Evolutionary conservation across 176 grass and related monocot species (phyloP).

Genomic region (Pontederia paniculata): DNA sequence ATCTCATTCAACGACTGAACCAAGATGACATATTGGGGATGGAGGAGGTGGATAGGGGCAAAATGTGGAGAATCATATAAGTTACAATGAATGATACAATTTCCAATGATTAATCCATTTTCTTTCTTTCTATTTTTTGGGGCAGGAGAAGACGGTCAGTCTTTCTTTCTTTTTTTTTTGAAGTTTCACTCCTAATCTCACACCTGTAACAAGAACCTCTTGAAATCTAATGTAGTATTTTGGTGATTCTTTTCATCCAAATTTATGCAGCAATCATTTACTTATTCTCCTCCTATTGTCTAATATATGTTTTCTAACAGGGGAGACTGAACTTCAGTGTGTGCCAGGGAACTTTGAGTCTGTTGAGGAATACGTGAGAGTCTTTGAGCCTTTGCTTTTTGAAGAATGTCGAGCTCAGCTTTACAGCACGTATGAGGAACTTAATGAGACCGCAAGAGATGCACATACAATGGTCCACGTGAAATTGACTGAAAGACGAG

Average conservation of each 20-base stretch:
- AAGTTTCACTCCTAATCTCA: no score
- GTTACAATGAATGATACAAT: no score
- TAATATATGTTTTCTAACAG: constrained; percentile 38
- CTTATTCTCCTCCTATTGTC: background rate
- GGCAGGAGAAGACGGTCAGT: no score
- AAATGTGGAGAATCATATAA: no score
- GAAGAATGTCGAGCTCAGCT: constrained; percentile 98
- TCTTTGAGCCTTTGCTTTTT: constrained; percentile 98
- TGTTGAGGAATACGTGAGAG: constrained; percentile 79
- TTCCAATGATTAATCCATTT: no score
- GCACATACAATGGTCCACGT: constrained; percentile 69
- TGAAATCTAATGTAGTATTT: background rate
- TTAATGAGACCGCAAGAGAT: constrained; percentile 68
- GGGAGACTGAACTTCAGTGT: constrained; percentile 81
- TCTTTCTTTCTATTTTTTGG: no score
- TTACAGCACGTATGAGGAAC: constrained; percentile 88
- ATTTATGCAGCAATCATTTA: background rate
- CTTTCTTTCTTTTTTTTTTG: no score
- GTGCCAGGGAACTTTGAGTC: constrained; percentile 95
- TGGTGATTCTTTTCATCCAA: background rate
- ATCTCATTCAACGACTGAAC: no score
- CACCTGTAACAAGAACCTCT: no score
- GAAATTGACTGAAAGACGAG: constrained; percentile 72
- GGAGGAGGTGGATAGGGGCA: no score
- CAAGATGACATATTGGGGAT: no score